Conservation (phyloP, 345 rosid species). For the Linum lewisii region DNA sequence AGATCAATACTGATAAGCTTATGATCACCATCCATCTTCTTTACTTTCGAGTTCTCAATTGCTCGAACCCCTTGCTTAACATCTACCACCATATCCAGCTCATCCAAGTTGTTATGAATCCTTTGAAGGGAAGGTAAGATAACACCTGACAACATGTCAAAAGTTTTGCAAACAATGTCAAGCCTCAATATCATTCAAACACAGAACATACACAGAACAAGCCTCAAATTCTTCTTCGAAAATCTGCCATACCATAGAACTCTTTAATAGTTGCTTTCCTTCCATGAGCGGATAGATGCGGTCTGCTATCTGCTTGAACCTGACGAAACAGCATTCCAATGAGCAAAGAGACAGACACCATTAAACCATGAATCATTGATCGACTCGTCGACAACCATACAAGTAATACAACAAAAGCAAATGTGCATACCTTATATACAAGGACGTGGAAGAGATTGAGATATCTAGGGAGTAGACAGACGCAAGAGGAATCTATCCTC, state of each 20-base stretch:
- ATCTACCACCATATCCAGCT: conserved; percentile 15
- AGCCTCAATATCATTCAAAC: neutral
- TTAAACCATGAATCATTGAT: too few species aligned
- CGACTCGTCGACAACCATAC: too few species aligned
- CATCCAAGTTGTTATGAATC: conserved; percentile 47
- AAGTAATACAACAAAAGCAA: too few species aligned
- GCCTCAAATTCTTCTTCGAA: too few species aligned
- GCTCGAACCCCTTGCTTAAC: conserved; percentile 14
- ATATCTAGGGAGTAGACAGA: conserved; percentile 72
- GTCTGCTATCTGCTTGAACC: conserved; percentile 58
- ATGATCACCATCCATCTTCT: conserved; percentile 36
- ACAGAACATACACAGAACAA: too few species aligned
- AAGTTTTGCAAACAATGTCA: neutral
- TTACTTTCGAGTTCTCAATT: conserved; percentile 29
- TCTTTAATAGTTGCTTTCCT: conserved; percentile 87
- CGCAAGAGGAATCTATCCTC: conserved; percentile 22
- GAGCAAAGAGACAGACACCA: neutral
- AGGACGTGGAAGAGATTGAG: conserved; percentile 72
- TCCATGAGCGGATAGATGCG: conserved; percentile 44
- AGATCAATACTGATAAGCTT: too few species aligned
- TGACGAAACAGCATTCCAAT: conserved; percentile 15
- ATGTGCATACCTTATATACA: conserved; percentile 82
- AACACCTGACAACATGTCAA: conserved; percentile 36
- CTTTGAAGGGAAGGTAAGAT: conserved; percentile 83
- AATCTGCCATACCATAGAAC: conserved; percentile 48